Percentiles rank a stretch among this genome's conserved stretches.
Conservation (phyloP, 116 monocot genomes). For the Cymodocea nodosa region DNA sequence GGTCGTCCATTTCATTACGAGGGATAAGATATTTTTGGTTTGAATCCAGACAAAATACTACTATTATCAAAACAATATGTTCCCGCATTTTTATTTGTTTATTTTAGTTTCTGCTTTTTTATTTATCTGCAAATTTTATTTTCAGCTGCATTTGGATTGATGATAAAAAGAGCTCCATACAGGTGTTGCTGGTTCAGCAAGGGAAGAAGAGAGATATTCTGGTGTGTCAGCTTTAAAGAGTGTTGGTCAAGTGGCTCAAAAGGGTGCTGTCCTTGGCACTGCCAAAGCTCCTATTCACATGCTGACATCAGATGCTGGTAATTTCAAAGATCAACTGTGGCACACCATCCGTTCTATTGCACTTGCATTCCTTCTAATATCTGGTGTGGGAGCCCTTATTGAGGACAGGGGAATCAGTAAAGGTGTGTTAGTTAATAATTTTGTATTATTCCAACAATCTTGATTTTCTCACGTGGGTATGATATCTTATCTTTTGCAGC, state of each 20-base stretch:
- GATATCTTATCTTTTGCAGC: not conserved
- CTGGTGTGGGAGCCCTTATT: conserved; percentile 94
- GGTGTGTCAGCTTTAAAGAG: conserved; percentile 45
- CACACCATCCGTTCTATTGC: conserved; percentile 78
- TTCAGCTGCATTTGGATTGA: too few species aligned
- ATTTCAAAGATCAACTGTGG: conserved; percentile 95
- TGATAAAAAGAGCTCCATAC: not conserved
- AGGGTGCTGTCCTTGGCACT: conserved; percentile 81
- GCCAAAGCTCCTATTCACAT: conserved; percentile 85
- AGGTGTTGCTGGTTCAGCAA: conserved; percentile 44
- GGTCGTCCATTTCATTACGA: too few species aligned
- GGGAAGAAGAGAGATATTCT: conserved; percentile 35
- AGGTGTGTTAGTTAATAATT: conserved; percentile 35
- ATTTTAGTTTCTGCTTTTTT: too few species aligned
- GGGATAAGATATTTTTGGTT: too few species aligned
- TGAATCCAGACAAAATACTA: too few species aligned
- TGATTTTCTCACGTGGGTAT: not conserved
- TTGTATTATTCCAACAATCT: conserved; percentile 1
- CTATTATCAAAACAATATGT: too few species aligned
- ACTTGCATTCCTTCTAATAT: conserved; percentile 79
- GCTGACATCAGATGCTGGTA: conserved; percentile 81
- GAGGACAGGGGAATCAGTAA: conserved; percentile 96
- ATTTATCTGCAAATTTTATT: too few species aligned
- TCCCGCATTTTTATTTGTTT: too few species aligned
- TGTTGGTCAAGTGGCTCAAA: conserved; percentile 40